These are phyloP conservation scores for Lachancea quebecensis DNA, from an alignment of 805 yeast genomes.

Conservation along the genomic window DNA sequence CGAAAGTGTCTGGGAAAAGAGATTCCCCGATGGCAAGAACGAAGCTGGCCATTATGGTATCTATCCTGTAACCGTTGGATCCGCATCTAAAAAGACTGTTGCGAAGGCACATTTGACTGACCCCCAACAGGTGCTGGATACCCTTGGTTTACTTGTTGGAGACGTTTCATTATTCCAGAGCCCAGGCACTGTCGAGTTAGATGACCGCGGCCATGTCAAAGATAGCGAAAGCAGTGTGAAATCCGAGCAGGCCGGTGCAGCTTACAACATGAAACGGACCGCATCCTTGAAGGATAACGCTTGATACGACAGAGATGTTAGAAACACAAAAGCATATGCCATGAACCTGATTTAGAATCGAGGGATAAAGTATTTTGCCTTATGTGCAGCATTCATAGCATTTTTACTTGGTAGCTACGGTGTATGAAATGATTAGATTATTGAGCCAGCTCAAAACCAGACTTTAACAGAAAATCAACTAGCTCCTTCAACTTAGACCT, in stretches of 20 bases:
- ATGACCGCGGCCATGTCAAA: slow-evolving; percentile 66
- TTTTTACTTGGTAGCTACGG: no score
- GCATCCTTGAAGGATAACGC: slow-evolving; percentile 13
- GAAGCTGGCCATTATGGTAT: slow-evolving; percentile 52
- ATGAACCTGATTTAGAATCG: no score
- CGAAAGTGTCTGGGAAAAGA: slow-evolving; percentile 38
- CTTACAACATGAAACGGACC: slow-evolving; percentile 25
- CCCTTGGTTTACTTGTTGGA: slow-evolving; percentile 75
- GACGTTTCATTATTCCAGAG: slow-evolving; percentile 70
- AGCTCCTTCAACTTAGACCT: slow-evolving; percentile 21
- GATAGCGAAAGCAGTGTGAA: slow-evolving; percentile 36
- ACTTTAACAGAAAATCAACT: slow-evolving; percentile 8
- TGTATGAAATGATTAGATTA: not conserved
- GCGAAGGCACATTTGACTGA: slow-evolving; percentile 83
- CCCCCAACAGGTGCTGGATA: slow-evolving; percentile 78
- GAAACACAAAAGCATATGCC: no score
- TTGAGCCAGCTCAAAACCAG: slow-evolving; percentile 5
- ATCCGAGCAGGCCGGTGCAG: slow-evolving; percentile 30
- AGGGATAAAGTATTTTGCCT: no score
- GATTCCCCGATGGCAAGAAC: slow-evolving; percentile 36
- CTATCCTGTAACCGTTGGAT: slow-evolving; percentile 87
- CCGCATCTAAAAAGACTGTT: slow-evolving; percentile 76
- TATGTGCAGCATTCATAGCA: no score
- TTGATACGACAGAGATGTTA: no score
- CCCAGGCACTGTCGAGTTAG: slow-evolving; percentile 68